Evolutionary conservation across 192 early-diverging fungal species (phyloP).

Genomic region (Linnemannia exigua): DNA sequence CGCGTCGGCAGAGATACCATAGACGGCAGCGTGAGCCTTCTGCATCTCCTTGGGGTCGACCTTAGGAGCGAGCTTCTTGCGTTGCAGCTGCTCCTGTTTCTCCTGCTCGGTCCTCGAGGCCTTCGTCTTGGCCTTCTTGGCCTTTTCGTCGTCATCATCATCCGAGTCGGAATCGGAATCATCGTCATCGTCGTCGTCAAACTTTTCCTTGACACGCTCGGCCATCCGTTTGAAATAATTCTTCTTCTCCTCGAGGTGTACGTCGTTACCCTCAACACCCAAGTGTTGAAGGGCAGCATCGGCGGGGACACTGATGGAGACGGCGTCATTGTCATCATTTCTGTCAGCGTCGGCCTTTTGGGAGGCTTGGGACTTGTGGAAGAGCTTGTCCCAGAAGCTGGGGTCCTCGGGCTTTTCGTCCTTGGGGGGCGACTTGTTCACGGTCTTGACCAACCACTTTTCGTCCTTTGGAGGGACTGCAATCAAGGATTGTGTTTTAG

Average conservation of each 20-base stretch:
- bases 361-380: slow-evolving; percentile 29
- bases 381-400: slow-evolving; percentile 47
- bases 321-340: slow-evolving; percentile 28
- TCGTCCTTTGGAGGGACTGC: slow-evolving; percentile 52
- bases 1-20: neutral
- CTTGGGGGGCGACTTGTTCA: slow-evolving; percentile 38
- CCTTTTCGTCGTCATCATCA: slow-evolving; percentile 33
- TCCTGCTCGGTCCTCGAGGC: slow-evolving; percentile 38
- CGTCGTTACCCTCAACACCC: slow-evolving; percentile 40
- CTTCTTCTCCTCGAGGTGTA: slow-evolving; percentile 32
- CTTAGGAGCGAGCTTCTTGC: slow-evolving; percentile 42
- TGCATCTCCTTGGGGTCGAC: slow-evolving; percentile 58
- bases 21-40: slow-evolving; percentile 41
- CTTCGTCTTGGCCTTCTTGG: slow-evolving; percentile 1
- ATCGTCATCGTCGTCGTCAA: slow-evolving; percentile 44
- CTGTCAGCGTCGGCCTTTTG: neutral
- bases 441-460: slow-evolving; percentile 50
- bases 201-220: slow-evolving; percentile 44
- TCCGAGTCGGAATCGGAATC: slow-evolving; percentile 24
- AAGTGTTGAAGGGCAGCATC: slow-evolving; percentile 44
- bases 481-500: neutral
- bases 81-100: slow-evolving; percentile 26
- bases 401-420: slow-evolving; percentile 27
- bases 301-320: slow-evolving; percentile 45
- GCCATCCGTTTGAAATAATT: slow-evolving; percentile 53